Percentiles rank a stretch among this genome's conserved stretches.
Conservation (phyloP, 2,329 filamentous ascomycete species). For the Atkinsonella hypoxylon region DNA sequence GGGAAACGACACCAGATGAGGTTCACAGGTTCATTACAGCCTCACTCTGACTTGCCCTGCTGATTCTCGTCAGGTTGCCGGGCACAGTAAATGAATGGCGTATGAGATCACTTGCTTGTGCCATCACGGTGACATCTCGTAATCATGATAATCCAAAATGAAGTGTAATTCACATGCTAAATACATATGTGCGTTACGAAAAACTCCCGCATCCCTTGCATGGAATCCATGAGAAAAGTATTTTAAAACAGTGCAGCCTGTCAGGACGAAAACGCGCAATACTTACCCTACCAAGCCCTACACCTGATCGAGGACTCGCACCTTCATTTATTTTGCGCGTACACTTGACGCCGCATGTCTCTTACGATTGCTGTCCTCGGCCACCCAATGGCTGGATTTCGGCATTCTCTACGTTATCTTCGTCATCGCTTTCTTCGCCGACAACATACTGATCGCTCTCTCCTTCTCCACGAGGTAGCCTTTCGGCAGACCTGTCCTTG, state of each 20-base stretch:
- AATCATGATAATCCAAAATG: neutral
- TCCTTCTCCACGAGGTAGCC: conserved; percentile 14
- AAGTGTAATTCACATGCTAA: neutral
- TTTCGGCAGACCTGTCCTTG: conserved; percentile 24
- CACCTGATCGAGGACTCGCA: neutral
- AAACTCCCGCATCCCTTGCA: neutral
- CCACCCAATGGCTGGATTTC: conserved; percentile 15
- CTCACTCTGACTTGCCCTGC: too few species aligned
- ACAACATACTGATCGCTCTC: conserved; percentile 34
- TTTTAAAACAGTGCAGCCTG: neutral
- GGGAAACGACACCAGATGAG: too few species aligned
- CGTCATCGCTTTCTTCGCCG: conserved; percentile 33
- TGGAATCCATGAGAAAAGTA: neutral
- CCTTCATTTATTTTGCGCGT: neutral
- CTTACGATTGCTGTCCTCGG: conserved; percentile 6
- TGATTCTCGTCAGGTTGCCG: too few species aligned
- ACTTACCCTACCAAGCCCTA: neutral
- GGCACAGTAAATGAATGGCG: too few species aligned
- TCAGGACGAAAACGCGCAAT: neutral
- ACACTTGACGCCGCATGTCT: neutral
- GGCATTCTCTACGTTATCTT: conserved; percentile 18
- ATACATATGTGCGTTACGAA: neutral
- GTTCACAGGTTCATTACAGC: too few species aligned
- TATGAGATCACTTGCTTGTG: too few species aligned
- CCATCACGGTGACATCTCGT: neutral